phyloP scores from a whole-genome alignment of 78 protist genomes.

The Dictyostelium intermedium region DNA sequence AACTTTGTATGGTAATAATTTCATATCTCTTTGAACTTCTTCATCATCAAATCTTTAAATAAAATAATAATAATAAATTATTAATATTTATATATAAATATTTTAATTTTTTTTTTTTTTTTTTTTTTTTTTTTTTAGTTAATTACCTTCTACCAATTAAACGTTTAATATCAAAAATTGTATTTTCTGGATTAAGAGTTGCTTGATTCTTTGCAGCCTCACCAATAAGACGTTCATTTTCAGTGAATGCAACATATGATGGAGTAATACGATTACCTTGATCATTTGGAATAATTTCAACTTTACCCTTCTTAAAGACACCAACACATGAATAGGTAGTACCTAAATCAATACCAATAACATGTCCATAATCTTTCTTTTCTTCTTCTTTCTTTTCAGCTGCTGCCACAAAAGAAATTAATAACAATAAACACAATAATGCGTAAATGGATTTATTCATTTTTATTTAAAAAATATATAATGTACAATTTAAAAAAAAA shows the following conservation, averaged over 20 bases:
- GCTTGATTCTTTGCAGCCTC: slow-evolving; percentile 97
- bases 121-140: slow-evolving; percentile 80
- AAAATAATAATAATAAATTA: slow-evolving; percentile 53
- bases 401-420: background rate
- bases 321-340: slow-evolving; percentile 96
- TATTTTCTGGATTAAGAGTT: slow-evolving; percentile 97
- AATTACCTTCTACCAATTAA: slow-evolving; percentile 95
- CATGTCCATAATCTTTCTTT: slow-evolving; percentile 21
- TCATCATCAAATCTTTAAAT: slow-evolving; percentile 59
- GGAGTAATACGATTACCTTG: slow-evolving; percentile 97
- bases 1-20: slow-evolving; percentile 93
- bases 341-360: slow-evolving; percentile 84
- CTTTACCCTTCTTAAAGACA: slow-evolving; percentile 86
- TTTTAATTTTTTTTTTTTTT: slow-evolving; percentile 52
- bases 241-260: slow-evolving; percentile 96
- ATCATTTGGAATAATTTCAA: slow-evolving; percentile 95
- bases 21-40: slow-evolving; percentile 92
- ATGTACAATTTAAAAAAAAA: background rate
- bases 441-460: background rate
- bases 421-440: background rate
- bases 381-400: slow-evolving; percentile 12
- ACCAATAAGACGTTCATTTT: slow-evolving; percentile 94
- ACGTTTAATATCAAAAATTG: slow-evolving; percentile 98
- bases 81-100: slow-evolving; percentile 29
- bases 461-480: background rate